Evolutionary conservation across 108 stramenopile species (phyloP).

Genomic region (Cylindrotheca closterium): DNA sequence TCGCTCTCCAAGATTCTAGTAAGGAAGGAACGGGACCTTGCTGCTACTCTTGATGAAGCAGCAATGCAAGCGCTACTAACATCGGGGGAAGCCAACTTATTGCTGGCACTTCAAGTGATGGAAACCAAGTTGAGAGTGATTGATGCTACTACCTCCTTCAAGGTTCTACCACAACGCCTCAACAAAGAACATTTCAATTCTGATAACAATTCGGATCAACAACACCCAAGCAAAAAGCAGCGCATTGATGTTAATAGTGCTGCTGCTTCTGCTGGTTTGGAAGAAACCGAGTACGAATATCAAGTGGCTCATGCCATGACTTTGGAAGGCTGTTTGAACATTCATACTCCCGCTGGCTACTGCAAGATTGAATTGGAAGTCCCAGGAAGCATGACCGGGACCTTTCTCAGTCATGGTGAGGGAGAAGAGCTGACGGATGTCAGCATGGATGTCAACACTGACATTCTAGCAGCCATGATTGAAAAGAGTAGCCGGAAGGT

Average conservation of each 20-base stretch:
- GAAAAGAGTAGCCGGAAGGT: slow-evolving; percentile 74
- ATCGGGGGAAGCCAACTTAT: slow-evolving; percentile 42
- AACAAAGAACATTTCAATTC: too few relatives aligned
- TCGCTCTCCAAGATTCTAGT: slow-evolving; percentile 52
- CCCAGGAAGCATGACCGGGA: slow-evolving; percentile 74
- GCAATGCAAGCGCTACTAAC: slow-evolving; percentile 24
- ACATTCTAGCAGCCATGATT: slow-evolving; percentile 73
- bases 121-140: slow-evolving; percentile 46
- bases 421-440: slow-evolving; percentile 60
- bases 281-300: slow-evolving; percentile 52
- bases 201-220: slow-evolving; percentile 18
- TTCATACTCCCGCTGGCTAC: slow-evolving; percentile 64
- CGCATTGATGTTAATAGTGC: slow-evolving; percentile 11
- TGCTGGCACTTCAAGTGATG: slow-evolving; percentile 28
- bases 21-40: slow-evolving; percentile 47
- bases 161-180: slow-evolving; percentile 49
- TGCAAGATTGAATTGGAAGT: slow-evolving; percentile 66
- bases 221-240: slow-evolving; percentile 34
- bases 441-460: slow-evolving; percentile 66
- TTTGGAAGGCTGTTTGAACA: slow-evolving; percentile 38
- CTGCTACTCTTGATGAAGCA: slow-evolving; percentile 18
- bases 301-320: slow-evolving; percentile 44
- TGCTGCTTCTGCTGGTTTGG: slow-evolving; percentile 7
- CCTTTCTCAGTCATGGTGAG: slow-evolving; percentile 45
- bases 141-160: slow-evolving; percentile 65